phyloP scores from a whole-genome alignment of 176 grass and related monocot species.

The Zoysia pacifica region DNA sequence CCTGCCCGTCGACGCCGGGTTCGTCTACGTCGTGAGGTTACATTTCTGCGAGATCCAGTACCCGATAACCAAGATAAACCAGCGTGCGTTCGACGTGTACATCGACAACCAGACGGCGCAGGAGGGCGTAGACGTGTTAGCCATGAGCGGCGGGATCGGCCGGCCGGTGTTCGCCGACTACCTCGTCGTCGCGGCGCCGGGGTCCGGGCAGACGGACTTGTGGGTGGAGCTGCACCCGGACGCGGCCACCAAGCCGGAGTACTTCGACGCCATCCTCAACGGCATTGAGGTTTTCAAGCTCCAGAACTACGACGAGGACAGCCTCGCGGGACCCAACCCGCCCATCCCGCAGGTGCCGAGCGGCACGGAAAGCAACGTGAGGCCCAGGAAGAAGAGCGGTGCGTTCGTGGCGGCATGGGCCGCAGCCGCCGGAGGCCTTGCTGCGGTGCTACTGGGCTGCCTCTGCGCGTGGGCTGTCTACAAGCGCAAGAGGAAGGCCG shows the following conservation, averaged over 20 bases:
- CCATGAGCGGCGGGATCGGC: conserved; percentile 7
- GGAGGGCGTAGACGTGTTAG: conserved; percentile 26
- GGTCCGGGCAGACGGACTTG: conserved; percentile 39
- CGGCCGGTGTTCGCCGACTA: conserved; percentile 34
- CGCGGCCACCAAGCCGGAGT: neutral
- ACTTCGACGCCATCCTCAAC: conserved; percentile 51
- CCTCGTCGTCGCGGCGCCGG: conserved; percentile 2
- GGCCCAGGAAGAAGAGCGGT: neutral
- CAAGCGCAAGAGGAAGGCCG: neutral
- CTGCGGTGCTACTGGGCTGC: conserved; percentile 4
- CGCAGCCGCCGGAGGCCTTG: conserved; percentile 9
- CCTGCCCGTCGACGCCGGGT: conserved; percentile 43
- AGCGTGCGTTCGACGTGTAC: conserved; percentile 46
- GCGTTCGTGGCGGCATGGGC: conserved; percentile 12
- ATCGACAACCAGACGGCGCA: conserved; percentile 51
- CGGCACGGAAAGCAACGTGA: neutral
- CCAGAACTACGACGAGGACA: conserved; percentile 23
- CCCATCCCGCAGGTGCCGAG: neutral
- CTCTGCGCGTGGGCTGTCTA: neutral
- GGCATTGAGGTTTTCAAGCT: conserved; percentile 63
- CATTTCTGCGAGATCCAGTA: conserved; percentile 68
- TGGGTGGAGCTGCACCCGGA: conserved; percentile 56
- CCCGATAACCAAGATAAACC: conserved; percentile 37
- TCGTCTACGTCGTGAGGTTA: conserved; percentile 49
- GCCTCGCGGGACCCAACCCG: conserved; percentile 40